Evolutionary conservation across 2,329 filamentous ascomycete species (phyloP).

Genomic region (Sporothrix mexicana): DNA sequence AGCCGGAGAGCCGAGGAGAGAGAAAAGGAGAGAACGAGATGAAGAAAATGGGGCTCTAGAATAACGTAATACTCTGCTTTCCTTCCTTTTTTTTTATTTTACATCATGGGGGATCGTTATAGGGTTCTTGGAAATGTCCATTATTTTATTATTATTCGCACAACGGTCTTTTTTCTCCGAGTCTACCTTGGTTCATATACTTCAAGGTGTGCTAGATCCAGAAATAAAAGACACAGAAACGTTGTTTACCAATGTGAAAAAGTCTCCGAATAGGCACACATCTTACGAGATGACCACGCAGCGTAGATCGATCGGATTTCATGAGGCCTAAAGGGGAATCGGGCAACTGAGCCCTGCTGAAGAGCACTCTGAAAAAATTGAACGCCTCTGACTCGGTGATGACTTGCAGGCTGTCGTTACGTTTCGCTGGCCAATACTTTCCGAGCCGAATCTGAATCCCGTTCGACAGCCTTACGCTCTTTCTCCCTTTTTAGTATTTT

Average conservation of each 20-base stretch:
- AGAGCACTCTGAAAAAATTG: not conserved
- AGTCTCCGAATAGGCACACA: too few relatives aligned
- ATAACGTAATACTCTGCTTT: conserved; percentile 14
- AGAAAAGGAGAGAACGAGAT: not conserved
- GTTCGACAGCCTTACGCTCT: conserved; percentile 1
- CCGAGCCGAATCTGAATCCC: conserved; percentile 11
- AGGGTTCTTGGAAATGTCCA: conserved; percentile 9
- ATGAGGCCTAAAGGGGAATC: not conserved
- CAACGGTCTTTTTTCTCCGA: not conserved
- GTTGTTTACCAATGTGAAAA: not conserved
- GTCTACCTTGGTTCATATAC: too few relatives aligned
- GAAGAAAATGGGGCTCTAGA: conserved; percentile 20
- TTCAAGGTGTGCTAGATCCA: conserved; percentile 1
- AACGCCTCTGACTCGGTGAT: too few relatives aligned
- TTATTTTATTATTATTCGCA: not conserved
- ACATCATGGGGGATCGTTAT: not conserved
- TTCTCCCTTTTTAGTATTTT: not conserved
- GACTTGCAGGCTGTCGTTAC: not conserved
- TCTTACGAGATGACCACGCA: too few relatives aligned
- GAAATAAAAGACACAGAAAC: conserved; percentile 4
- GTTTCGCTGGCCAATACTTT: not conserved
- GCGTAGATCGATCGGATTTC: too few relatives aligned
- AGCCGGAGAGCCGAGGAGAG: not conserved
- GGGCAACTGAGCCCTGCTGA: not conserved
- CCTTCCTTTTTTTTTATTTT: not conserved